phyloP scores from a whole-genome alignment of 73 alveolate species.

The Stentor coeruleus region DNA sequence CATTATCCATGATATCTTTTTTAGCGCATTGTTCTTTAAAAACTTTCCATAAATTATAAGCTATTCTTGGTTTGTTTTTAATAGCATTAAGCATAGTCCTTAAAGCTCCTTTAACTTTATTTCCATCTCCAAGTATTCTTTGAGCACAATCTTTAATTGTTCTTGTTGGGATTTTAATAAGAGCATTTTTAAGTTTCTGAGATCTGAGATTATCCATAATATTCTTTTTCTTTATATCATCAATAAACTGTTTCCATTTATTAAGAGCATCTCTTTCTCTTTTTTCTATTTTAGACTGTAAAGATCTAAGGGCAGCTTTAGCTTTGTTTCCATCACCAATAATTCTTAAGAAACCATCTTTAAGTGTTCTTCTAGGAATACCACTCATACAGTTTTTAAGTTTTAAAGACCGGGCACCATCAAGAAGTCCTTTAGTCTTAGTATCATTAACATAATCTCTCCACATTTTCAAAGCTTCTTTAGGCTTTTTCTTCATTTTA shows the following conservation, averaged over 20 bases:
- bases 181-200: not conserved
- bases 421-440: not conserved
- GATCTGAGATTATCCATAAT: constrained; percentile 9
- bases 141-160: not conserved
- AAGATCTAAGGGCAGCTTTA: not conserved
- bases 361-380: not conserved
- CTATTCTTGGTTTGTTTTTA: not conserved
- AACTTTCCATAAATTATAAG: not conserved
- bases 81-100: not conserved
- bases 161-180: not conserved
- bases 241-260: constrained; percentile 14
- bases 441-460: not conserved
- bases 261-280: not conserved
- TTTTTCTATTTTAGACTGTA: not conserved
- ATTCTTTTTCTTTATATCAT: not conserved
- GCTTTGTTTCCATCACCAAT: not conserved
- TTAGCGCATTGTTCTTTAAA: not conserved
- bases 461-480: not conserved
- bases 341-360: constrained; percentile 5
- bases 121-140: not conserved
- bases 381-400: not conserved
- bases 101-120: not conserved
- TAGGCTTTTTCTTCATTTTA: not conserved
- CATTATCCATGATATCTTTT: not conserved
- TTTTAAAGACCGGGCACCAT: not conserved